Percentiles rank a stretch among this genome's conserved stretches.
phyloP scores from a whole-genome alignment of 2,329 filamentous ascomycete genomes.

The Diplocarpon mali region DNA sequence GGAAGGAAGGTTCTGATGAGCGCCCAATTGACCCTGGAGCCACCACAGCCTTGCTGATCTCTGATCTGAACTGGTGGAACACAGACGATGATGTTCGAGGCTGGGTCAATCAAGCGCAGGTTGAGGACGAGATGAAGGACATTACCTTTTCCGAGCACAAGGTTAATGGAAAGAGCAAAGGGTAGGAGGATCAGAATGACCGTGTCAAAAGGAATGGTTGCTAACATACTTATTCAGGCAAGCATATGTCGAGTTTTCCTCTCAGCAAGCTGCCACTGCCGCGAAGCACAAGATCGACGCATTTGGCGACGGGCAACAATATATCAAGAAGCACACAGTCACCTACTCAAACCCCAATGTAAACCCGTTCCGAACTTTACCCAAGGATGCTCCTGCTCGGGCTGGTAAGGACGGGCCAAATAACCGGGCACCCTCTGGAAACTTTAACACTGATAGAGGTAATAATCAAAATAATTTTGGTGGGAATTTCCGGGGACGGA shows the following conservation, averaged over 20 bases:
- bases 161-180: conserved; percentile 97
- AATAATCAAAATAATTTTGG: conserved; percentile 28
- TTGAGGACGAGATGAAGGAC: conserved; percentile 78
- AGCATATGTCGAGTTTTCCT: conserved; percentile 77
- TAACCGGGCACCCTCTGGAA: conserved; percentile 39
- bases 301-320: conserved; percentile 38
- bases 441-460: conserved; percentile 37
- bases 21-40: conserved; percentile 47
- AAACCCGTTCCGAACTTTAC: conserved; percentile 85
- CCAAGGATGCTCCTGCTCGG: conserved; percentile 73
- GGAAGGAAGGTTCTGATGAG: conserved; percentile 49
- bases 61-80: conserved; percentile 92
- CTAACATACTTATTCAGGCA: conserved; percentile 31
- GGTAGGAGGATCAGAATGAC: conserved; percentile 44
- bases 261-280: conserved; percentile 75
- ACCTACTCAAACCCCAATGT: conserved; percentile 64
- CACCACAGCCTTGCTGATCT: conserved; percentile 67
- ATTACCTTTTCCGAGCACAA: conserved; percentile 98
- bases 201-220: neutral
- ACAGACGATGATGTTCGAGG: conserved; percentile 90
- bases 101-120: conserved; percentile 69
- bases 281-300: conserved; percentile 74
- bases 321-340: conserved; percentile 55
- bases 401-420: conserved; percentile 49
- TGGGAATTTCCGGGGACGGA: conserved; percentile 40